Evolutionary conservation across 305 asterid genomes (phyloP), one percentile per base, ranked within the genome.

Genomic region (Striga hermonthica): DNA sequence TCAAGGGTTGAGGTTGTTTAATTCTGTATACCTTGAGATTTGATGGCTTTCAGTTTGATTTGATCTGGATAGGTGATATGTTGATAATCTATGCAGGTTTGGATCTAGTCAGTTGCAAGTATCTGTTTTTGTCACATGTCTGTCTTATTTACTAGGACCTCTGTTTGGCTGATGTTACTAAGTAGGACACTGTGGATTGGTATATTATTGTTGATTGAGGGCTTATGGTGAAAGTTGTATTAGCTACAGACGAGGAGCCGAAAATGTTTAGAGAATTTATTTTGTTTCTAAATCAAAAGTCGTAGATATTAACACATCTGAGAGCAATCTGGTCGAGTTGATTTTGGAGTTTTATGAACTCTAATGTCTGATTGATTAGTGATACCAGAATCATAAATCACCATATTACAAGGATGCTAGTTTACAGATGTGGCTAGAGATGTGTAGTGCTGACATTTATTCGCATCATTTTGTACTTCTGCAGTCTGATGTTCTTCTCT

Each of bases 11-110:
- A 22, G 44, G 48, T 40, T 9, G 7, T 67, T 45, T 34, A 36
- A 35, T 57, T 34, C 10, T n/a, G 35, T 48, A 38, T 34, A 37
- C 13, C 66, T 61, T 8, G 60, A 48, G 28, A 12, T 40, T 22
- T 4, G 8, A 34, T 56, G 50, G 1, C 52, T 38, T 36, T 48
- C 64, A 37, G 62, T 64, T 48, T 56, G 76, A 63, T 64, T 48
- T 56, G 76, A 63, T 70, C 71, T 74, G 57, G 74, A 55, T 73
- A 45, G 28, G 39, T 54, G 52, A 62, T 71, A 36, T 43, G 66
- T 11, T 69, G 56, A 41, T 22, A 67, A 66, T 55, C 47, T 31
- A 39, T 68, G 54, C 41, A 49, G 43, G 53, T 47, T 36, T 35
- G 52, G 3, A 37, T 41, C 55, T 53, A 52, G 64, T 37, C 63